Percentiles rank a stretch among this genome's conserved stretches.
Conservation (phyloP, 2,329 filamentous ascomycete genomes). For the Pseudogymnoascus verrucosus region DNA sequence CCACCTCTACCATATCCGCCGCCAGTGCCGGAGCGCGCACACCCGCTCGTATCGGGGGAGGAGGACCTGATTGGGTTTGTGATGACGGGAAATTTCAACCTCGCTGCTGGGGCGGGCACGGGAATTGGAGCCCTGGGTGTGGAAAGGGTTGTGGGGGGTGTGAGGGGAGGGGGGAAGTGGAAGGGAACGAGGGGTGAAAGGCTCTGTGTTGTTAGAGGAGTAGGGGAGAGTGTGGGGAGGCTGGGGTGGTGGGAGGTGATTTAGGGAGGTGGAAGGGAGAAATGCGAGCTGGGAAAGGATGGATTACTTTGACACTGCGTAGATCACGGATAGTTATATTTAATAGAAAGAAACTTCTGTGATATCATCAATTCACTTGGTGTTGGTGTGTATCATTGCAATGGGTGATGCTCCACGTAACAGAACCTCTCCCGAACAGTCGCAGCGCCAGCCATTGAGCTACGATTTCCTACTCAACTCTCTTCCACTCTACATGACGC, state of each 20-base stretch:
- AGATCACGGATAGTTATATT: not conserved
- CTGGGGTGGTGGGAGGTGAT: constrained; percentile 70
- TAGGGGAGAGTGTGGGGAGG: constrained; percentile 71
- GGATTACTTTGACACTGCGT: not conserved
- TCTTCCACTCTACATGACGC: constrained; percentile 28
- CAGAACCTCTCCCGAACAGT: not conserved
- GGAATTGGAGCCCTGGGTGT: constrained; percentile 66
- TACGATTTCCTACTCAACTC: not conserved
- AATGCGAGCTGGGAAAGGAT: not conserved
- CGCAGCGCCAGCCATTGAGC: not conserved
- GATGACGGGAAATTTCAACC: constrained; percentile 75
- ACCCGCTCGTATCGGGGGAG: constrained; percentile 63
- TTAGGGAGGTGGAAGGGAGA: constrained; percentile 22
- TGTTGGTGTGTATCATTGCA: not conserved
- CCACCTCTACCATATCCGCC: constrained; percentile 33
- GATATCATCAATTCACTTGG: not conserved
- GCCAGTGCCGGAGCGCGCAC: constrained; percentile 31
- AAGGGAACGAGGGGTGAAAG: constrained; percentile 35
- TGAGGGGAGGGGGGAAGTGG: constrained; percentile 19
- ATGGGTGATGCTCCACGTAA: no score
- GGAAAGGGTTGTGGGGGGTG: constrained; percentile 43
- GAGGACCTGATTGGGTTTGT: constrained; percentile 83
- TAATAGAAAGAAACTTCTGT: not conserved
- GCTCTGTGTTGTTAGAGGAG: constrained; percentile 73
- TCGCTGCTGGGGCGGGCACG: constrained; percentile 66